These are phyloP conservation scores for Sungouiozyma ichnusensis DNA, from an alignment of 805 yeast species.

Conservation along the genomic window DNA sequence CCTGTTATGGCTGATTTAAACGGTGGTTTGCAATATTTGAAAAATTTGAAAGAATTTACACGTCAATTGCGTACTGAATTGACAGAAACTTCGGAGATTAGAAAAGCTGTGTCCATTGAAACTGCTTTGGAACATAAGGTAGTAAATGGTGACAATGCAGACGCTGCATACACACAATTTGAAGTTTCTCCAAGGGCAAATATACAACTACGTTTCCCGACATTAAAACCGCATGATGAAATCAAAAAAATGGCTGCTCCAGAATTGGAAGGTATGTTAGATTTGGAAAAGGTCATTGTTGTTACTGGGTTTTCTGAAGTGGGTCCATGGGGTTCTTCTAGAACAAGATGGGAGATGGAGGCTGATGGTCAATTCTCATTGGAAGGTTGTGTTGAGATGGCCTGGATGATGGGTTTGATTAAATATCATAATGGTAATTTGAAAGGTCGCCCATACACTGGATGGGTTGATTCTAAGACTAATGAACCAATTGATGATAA, in stretches of 20 bases:
- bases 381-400: conserved; percentile 98
- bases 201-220: conserved; percentile 89
- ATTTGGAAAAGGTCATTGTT: conserved; percentile 84
- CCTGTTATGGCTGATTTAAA: conserved; percentile 98
- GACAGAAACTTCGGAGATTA: conserved; percentile 77
- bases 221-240: conserved; percentile 64
- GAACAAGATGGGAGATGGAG: conserved; percentile 99
- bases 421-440: conserved; percentile 79
- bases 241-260: conserved; percentile 54
- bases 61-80: conserved; percentile 59
- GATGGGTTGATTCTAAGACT: conserved; percentile 96
- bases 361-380: conserved; percentile 87
- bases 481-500: conserved; percentile 88
- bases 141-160: conserved; percentile 80
- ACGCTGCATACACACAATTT: conserved; percentile 70
- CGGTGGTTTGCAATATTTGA: conserved; percentile 94
- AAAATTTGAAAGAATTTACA: conserved; percentile 83
- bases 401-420: conserved; percentile 98
- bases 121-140: conserved; percentile 74
- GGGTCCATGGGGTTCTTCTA: conserved; percentile 98
- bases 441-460: conserved; percentile 66
- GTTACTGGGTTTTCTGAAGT: conserved; percentile 98
- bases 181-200: conserved; percentile 88
- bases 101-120: conserved; percentile 93
- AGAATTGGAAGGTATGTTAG: conserved; percentile 80